Conservation (phyloP, 1,139 yeast species). For the Suhomyces maxii region DNA sequence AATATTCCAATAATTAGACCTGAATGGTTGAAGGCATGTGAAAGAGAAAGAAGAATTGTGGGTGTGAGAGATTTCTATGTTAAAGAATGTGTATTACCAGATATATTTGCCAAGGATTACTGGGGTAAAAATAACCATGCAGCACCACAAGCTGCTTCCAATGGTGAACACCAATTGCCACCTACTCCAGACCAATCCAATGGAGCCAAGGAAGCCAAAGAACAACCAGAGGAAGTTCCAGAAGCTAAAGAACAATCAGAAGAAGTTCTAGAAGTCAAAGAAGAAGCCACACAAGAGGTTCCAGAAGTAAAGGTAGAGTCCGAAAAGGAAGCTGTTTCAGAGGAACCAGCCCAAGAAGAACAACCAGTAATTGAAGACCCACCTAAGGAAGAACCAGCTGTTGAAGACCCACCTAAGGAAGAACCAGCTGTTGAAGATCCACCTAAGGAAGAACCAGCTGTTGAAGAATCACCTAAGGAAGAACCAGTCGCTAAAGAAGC, state of each 20-base stretch:
- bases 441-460: too few relatives aligned
- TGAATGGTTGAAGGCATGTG: conserved; percentile 96
- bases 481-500: background rate
- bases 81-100: conserved; percentile 50
- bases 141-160: background rate
- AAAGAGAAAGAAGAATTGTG: conserved; percentile 80
- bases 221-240: background rate
- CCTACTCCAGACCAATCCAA: background rate
- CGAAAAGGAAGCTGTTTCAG: background rate
- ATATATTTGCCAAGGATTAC: conserved; percentile 44
- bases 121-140: conserved; percentile 24
- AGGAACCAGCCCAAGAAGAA: conserved; percentile 1
- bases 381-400: conserved; percentile 7
- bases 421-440: background rate
- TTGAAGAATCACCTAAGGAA: too few relatives aligned
- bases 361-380: background rate
- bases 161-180: background rate
- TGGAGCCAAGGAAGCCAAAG: too few relatives aligned
- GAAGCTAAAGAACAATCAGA: background rate
- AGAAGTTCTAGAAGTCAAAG: background rate
- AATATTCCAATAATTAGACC: conserved; percentile 95
- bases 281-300: background rate
- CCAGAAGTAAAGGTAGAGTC: background rate
- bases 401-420: conserved; percentile 6
- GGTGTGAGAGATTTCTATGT: conserved; percentile 88